Conservation (phyloP, 306 rosid species). For the Alnus glutinosa region DNA sequence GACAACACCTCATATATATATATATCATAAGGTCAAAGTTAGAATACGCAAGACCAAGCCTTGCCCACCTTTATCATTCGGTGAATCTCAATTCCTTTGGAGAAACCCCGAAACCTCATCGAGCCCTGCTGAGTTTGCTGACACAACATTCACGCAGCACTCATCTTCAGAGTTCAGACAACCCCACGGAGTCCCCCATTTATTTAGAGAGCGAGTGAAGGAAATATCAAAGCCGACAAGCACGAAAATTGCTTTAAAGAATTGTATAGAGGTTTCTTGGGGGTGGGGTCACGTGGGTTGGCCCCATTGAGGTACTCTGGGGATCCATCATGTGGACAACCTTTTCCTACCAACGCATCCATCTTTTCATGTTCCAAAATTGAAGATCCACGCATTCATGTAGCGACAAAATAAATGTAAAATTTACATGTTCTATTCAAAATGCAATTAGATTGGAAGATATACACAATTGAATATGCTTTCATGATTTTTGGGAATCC, state of each 20-base stretch:
- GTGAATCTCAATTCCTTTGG: too few relatives aligned
- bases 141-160: too few relatives aligned
- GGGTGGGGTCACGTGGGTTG: slow-evolving; percentile 32
- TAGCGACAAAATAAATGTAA: too few relatives aligned
- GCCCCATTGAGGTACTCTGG: neutral
- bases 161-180: too few relatives aligned
- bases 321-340: slow-evolving; percentile 25
- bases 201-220: too few relatives aligned
- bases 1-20: slow-evolving; percentile 4
- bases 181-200: too few relatives aligned
- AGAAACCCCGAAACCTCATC: too few relatives aligned
- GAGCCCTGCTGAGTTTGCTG: too few relatives aligned
- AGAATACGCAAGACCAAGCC: neutral
- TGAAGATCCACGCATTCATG: too few relatives aligned
- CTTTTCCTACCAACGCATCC: slow-evolving; percentile 2
- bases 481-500: slow-evolving; percentile 13
- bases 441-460: too few relatives aligned
- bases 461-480: neutral
- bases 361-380: neutral
- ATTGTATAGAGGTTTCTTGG: neutral
- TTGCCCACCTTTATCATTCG: neutral
- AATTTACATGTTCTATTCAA: too few relatives aligned
- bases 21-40: slow-evolving; percentile 31
- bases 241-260: neutral
- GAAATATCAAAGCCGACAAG: neutral